Conservation (phyloP, 352 stramenopile genomes). For the Globisporangium canariense region DNA sequence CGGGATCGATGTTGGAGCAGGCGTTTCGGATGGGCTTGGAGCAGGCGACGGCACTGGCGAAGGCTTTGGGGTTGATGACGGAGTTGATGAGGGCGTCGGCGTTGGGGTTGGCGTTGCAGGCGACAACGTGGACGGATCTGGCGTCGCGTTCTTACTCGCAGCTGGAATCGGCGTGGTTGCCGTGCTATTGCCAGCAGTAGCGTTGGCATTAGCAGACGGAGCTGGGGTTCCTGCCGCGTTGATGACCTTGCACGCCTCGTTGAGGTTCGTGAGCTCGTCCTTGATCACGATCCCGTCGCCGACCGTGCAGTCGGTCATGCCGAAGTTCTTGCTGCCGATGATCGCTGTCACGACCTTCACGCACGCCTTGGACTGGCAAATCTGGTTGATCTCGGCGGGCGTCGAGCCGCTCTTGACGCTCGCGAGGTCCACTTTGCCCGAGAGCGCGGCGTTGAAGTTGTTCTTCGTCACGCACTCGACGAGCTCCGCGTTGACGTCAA, state of each 20-base stretch:
- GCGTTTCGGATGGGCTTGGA: no score
- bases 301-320: constrained; percentile 53
- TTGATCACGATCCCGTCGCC: constrained; percentile 46
- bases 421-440: constrained; percentile 41
- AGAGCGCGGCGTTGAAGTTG: constrained; percentile 46
- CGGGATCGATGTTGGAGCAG: constrained; percentile 1
- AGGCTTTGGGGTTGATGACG: constrained; percentile 7
- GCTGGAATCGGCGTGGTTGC: constrained; percentile 10
- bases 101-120: constrained; percentile 8
- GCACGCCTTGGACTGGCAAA: constrained; percentile 40
- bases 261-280: constrained; percentile 41
- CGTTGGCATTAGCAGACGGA: constrained; percentile 2
- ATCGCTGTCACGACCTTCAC: constrained; percentile 41
- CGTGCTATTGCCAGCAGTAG: constrained; percentile 6
- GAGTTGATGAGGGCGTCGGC: constrained; percentile 9
- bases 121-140: neutral
- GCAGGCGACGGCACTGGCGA: neutral
- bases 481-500: constrained; percentile 47
- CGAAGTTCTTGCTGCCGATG: constrained; percentile 44
- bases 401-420: constrained; percentile 29
- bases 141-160: constrained; percentile 5
- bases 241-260: constrained; percentile 37
- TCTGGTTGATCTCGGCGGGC: constrained; percentile 32
- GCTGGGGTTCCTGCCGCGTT: neutral
- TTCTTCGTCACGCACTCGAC: constrained; percentile 48